phyloP scores from a whole-genome alignment of 2,329 filamentous ascomycete genomes.

The Cryphonectria radicalis region DNA sequence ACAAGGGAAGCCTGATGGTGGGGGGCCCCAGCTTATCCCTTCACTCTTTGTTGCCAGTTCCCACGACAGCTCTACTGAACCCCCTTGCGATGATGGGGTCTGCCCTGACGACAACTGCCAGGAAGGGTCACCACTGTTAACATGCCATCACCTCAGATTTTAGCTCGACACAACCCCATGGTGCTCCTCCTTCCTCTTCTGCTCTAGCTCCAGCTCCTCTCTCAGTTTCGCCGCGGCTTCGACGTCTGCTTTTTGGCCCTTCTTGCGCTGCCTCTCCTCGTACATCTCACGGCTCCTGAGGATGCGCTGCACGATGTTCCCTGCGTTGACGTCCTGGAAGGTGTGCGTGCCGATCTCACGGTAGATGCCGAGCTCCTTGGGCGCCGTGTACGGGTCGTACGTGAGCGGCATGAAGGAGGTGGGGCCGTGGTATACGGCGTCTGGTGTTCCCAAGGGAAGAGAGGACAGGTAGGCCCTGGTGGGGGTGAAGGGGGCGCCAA shows the following conservation, averaged over 20 bases:
- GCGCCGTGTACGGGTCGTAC: conserved; percentile 79
- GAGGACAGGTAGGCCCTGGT: conserved; percentile 76
- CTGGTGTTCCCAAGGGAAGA: conserved; percentile 74
- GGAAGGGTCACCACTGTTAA: neutral
- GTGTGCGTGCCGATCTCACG: conserved; percentile 75
- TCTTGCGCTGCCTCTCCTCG: conserved; percentile 87
- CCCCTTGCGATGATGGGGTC: neutral
- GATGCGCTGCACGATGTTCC: conserved; percentile 86
- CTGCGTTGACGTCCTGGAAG: conserved; percentile 72
- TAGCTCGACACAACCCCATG: neutral
- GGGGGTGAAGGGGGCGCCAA: conserved; percentile 87
- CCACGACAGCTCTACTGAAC: neutral
- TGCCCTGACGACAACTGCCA: neutral
- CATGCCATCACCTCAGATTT: neutral
- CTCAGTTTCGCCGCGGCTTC: conserved; percentile 69
- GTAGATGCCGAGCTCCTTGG: conserved; percentile 85
- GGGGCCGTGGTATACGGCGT: conserved; percentile 93
- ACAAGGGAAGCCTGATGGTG: neutral
- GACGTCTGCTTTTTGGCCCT: conserved; percentile 81
- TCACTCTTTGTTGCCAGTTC: neutral
- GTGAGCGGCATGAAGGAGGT: conserved; percentile 85
- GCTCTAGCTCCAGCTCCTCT: conserved; percentile 66
- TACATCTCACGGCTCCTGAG: conserved; percentile 85
- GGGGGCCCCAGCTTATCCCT: neutral
- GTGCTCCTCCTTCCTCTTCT: conserved; percentile 50